A percentile compares a stretch with the other conserved stretches of the same genome.
These are phyloP conservation scores for Penicillium hesseltinei DNA, from an alignment of 2,329 filamentous ascomycete genomes.

Conservation along the genomic window DNA sequence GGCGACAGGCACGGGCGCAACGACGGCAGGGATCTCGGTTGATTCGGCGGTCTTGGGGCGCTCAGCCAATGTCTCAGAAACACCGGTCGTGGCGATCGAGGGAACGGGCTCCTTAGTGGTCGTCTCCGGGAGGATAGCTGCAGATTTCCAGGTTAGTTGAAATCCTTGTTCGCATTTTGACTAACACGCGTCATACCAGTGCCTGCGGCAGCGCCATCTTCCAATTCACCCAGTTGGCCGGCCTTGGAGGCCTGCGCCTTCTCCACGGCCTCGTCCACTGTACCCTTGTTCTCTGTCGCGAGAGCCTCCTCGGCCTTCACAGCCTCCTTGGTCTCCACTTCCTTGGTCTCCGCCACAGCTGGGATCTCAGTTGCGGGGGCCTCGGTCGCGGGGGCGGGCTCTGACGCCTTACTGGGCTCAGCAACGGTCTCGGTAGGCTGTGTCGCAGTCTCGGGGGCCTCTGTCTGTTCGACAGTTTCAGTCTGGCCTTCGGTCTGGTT, in stretches of 20 bases:
- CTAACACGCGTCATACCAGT: constrained; percentile 17
- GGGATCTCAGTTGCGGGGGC: constrained; percentile 2
- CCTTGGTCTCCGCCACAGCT: constrained; percentile 15
- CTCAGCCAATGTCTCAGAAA: constrained; percentile 8
- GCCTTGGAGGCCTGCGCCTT: constrained; percentile 26
- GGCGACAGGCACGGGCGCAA: constrained; percentile 1
- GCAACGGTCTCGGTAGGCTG: constrained; percentile 4
- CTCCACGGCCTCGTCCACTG: constrained; percentile 20
- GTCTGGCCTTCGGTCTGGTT: constrained; percentile 21
- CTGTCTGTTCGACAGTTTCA: constrained; percentile 15
- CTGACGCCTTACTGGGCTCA: constrained; percentile 14
- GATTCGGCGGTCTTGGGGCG: constrained; percentile 17
- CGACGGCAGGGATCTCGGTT: constrained; percentile 4
- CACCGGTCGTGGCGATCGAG: constrained; percentile 9
- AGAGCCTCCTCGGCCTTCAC: constrained; percentile 10
- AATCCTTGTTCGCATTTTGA: not conserved
- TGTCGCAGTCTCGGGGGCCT: constrained; percentile 11
- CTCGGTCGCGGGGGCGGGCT: constrained; percentile 6
- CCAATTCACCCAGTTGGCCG: constrained; percentile 18
- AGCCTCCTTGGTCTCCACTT: constrained; percentile 7
- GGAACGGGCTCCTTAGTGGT: constrained; percentile 23
- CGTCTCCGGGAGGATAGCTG: constrained; percentile 23
- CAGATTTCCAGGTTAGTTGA: not conserved
- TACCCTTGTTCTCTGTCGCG: constrained; percentile 9
- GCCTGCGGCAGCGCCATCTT: constrained; percentile 15